phyloP scores from a whole-genome alignment of 2,329 filamentous ascomycete species.

The Leptographium procerum region DNA sequence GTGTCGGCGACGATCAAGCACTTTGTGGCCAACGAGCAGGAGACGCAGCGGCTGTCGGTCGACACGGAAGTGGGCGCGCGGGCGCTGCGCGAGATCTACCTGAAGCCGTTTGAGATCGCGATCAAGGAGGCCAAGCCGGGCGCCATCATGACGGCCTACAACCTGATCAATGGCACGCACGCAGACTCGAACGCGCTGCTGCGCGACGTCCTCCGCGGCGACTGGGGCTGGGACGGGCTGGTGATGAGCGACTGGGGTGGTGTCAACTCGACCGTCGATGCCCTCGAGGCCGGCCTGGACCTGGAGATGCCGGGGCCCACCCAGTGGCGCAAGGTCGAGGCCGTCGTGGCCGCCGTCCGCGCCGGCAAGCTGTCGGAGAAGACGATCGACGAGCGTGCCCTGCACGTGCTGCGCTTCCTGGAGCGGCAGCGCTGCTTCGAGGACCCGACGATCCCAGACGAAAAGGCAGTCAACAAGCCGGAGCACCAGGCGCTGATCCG shows the following conservation, averaged over 20 bases:
- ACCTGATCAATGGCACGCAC: conserved; percentile 53
- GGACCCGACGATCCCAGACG: conserved; percentile 42
- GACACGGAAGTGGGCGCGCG: conserved; percentile 54
- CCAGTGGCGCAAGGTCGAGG: conserved; percentile 41
- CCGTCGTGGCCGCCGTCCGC: conserved; percentile 41
- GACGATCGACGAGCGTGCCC: conserved; percentile 45
- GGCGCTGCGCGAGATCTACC: conserved; percentile 56
- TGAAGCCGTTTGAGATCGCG: conserved; percentile 66
- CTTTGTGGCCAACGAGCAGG: conserved; percentile 64
- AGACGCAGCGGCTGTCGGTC: conserved; percentile 54
- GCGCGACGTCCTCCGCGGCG: conserved; percentile 45
- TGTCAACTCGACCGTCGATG: conserved; percentile 43
- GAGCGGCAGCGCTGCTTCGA: conserved; percentile 51
- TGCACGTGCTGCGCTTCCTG: conserved; percentile 48
- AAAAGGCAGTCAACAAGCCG: conserved; percentile 43
- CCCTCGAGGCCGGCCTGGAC: conserved; percentile 43
- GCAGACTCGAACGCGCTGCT: conserved; percentile 42
- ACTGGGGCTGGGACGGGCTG: conserved; percentile 53
- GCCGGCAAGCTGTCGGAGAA: conserved; percentile 34
- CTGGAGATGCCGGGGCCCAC: conserved; percentile 46
- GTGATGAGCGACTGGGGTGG: conserved; percentile 51
- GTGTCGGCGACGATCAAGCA: conserved; percentile 72
- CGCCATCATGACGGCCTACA: conserved; percentile 60
- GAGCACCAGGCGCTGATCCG: conserved; percentile 51
- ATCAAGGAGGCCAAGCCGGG: conserved; percentile 57